Conservation (phyloP, 768 basidiomycete genomes). For the Macrolepiota dolichaula region DNA sequence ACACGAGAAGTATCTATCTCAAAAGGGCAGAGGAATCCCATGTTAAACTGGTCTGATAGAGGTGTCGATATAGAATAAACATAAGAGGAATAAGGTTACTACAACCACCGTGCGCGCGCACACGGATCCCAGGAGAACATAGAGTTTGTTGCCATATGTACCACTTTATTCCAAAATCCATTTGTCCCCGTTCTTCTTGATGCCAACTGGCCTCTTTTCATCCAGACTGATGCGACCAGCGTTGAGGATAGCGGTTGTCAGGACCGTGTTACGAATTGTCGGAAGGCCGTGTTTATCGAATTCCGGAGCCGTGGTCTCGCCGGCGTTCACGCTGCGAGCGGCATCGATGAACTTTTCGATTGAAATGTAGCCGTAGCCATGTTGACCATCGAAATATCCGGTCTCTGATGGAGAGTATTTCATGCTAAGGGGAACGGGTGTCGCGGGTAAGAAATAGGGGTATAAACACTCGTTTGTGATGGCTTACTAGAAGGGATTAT, state of each 20-base stretch:
- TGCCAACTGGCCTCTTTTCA: conserved; percentile 80
- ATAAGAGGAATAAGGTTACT: conserved; percentile 11
- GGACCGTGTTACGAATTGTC: conserved; percentile 84
- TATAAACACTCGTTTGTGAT: neutral
- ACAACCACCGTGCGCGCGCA: neutral
- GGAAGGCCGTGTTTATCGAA: conserved; percentile 82
- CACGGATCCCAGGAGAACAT: neutral
- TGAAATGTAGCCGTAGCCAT: conserved; percentile 88
- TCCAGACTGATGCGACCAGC: conserved; percentile 89
- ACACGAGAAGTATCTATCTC: neutral
- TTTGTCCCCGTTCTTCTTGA: conserved; percentile 59
- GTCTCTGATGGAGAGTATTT: conserved; percentile 91
- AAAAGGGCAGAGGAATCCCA: neutral
- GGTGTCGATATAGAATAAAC: neutral
- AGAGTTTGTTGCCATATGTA: conserved; percentile 3
- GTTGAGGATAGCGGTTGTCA: conserved; percentile 85
- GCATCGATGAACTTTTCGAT: conserved; percentile 93
- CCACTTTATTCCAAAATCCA: conserved; percentile 65
- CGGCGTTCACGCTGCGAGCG: conserved; percentile 73
- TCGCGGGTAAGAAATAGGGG: no score
- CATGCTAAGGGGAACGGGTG: conserved; percentile 51
- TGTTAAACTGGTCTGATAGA: neutral
- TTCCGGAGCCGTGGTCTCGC: conserved; percentile 58
- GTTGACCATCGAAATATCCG: conserved; percentile 92
- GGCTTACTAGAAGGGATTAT: conserved; percentile 88